Conservation (phyloP, 805 yeast genomes). For the Hanseniaspora clermontiae region DNA sequence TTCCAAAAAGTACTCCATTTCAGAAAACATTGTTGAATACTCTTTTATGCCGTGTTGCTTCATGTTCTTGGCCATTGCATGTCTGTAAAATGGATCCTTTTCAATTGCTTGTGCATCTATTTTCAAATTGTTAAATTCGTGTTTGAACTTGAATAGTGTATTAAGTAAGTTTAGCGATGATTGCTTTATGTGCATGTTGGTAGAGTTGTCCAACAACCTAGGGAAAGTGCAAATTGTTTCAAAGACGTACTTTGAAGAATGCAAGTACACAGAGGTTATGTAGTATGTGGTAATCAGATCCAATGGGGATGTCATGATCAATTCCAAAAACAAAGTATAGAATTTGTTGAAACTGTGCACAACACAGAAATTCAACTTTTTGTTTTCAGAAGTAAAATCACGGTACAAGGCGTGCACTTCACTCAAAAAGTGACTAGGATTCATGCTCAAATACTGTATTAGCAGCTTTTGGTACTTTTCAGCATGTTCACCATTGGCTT, state of each 20-base stretch:
- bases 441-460: neutral
- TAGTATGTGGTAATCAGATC: neutral
- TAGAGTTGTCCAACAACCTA: neutral
- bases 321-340: neutral
- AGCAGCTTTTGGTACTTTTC: neutral
- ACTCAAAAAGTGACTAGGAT: neutral
- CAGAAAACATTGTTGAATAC: neutral
- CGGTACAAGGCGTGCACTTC: neutral
- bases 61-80: slow-evolving; percentile 27
- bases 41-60: neutral
- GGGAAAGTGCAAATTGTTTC: neutral
- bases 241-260: neutral
- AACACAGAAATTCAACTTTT: neutral
- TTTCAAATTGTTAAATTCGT: neutral
- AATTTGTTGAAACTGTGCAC: slow-evolving; percentile 7
- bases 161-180: neutral
- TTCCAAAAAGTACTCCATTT: neutral
- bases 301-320: neutral
- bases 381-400: neutral
- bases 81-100: slow-evolving; percentile 38
- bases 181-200: neutral
- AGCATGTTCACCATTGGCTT: slow-evolving; percentile 11
- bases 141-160: neutral
- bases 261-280: neutral
- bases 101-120: slow-evolving; percentile 12